A percentile compares a stretch with the other conserved stretches of the same genome.
These are phyloP conservation scores for Pichia cephalocereana DNA, from an alignment of 805 yeast genomes.

Conservation along the genomic window DNA sequence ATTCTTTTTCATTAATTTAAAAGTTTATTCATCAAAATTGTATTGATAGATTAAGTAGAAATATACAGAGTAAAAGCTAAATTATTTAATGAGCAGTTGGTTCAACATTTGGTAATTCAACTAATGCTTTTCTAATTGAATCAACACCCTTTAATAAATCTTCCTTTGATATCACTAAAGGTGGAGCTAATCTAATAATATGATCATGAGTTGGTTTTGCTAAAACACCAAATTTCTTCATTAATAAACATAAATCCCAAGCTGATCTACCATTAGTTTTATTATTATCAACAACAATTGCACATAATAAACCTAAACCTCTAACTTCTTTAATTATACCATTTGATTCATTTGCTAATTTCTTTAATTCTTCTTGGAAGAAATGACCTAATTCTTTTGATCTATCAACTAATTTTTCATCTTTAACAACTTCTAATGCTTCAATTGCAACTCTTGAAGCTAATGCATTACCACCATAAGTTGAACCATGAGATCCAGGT, in stretches of 20 bases:
- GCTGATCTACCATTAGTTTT: constrained; percentile 87
- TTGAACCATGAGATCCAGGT: constrained; percentile 96
- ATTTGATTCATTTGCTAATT: constrained; percentile 38
- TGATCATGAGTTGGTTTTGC: constrained; percentile 95
- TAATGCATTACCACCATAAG: constrained; percentile 96
- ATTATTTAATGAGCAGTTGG: constrained; percentile 31
- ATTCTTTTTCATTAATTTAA: no score
- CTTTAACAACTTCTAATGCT: constrained; percentile 81
- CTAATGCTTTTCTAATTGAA: constrained; percentile 54
- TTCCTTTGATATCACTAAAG: constrained; percentile 81
- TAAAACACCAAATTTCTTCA: constrained; percentile 81
- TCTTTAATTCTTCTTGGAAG: constrained; percentile 49
- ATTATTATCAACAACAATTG: constrained; percentile 80
- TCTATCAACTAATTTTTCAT: constrained; percentile 78
- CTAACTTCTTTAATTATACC: constrained; percentile 56
- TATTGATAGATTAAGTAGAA: no score
- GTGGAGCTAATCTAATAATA: constrained; percentile 94
- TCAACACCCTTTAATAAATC: constrained; percentile 78
- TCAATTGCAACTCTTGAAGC: constrained; percentile 91
- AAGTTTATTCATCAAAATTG: no score
- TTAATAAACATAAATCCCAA: constrained; percentile 88
- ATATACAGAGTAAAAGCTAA: background rate
- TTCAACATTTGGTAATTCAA: constrained; percentile 44
- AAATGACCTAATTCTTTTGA: constrained; percentile 62
- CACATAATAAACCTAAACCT: constrained; percentile 82